A percentile compares a stretch with the other conserved stretches of the same genome.
These are phyloP conservation scores for Candida railenensis DNA, from an alignment of 805 yeast genomes.

Conservation along the genomic window DNA sequence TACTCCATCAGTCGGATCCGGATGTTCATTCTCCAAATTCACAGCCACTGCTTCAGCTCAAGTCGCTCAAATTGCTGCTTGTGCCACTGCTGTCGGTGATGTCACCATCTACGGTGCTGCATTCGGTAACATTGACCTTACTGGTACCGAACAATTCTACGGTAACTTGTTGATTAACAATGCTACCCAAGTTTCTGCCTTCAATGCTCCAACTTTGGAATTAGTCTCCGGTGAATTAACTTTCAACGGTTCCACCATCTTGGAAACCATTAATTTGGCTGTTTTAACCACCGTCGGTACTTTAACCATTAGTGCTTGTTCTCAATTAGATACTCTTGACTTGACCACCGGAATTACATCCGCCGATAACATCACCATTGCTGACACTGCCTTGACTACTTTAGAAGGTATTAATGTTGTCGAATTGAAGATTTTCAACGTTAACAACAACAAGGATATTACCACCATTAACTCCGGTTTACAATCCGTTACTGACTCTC, in stretches of 20 bases:
- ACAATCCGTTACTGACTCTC: conserved; percentile 67
- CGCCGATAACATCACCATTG: conserved; percentile 66
- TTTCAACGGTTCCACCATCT: conserved; percentile 62
- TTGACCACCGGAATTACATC: conserved; percentile 68
- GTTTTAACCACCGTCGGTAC: conserved; percentile 78
- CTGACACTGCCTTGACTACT: conserved; percentile 70
- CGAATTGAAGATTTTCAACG: conserved; percentile 55
- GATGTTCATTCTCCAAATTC: conserved; percentile 61
- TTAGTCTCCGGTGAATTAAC: conserved; percentile 71
- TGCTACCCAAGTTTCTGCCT: conserved; percentile 58
- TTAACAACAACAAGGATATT: conserved; percentile 88
- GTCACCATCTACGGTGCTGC: conserved; percentile 62
- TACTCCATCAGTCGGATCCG: conserved; percentile 55
- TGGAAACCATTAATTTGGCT: conserved; percentile 72
- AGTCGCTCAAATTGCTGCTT: conserved; percentile 68
- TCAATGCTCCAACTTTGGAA: conserved; percentile 78
- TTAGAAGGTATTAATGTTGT: conserved; percentile 63
- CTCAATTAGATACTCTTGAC: conserved; percentile 71
- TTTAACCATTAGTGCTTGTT: conserved; percentile 78
- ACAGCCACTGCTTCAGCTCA: conserved; percentile 82
- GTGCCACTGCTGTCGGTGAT: conserved; percentile 81
- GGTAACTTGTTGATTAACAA: conserved; percentile 73
- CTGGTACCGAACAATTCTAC: conserved; percentile 70
- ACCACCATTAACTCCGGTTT: conserved; percentile 70
- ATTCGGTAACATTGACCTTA: conserved; percentile 62